A percentile compares a stretch with the other conserved stretches of the same genome.
phyloP scores from a whole-genome alignment of 495 filamentous ascomycete species.

The Apodospora peruviana region DNA sequence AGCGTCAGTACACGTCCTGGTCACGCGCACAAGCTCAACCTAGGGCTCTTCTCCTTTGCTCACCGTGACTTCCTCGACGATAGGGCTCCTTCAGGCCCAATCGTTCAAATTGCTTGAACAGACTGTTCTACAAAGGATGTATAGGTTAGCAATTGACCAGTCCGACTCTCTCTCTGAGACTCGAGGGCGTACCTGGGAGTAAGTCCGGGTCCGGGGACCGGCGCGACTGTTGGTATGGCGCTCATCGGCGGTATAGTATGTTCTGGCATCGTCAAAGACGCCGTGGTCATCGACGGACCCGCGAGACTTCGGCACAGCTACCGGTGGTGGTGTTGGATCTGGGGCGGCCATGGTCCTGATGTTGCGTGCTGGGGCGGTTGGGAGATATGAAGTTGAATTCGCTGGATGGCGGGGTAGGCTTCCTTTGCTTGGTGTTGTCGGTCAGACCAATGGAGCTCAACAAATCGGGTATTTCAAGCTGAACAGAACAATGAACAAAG shows the following conservation, averaged over 20 bases:
- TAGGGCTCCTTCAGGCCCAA: conserved; percentile 37
- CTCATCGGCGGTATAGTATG: conserved; percentile 44
- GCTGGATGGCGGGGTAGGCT: conserved; percentile 9
- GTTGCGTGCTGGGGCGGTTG: not conserved
- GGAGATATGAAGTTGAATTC: not conserved
- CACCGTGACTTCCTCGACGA: conserved; percentile 46
- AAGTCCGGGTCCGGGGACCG: conserved; percentile 39
- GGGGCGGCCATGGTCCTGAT: conserved; percentile 11
- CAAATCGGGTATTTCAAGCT: too few relatives aligned
- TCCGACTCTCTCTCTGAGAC: not conserved
- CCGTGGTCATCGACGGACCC: conserved; percentile 31
- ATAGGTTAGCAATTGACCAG: conserved; percentile 18
- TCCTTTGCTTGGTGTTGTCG: not conserved
- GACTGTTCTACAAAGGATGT: conserved; percentile 28
- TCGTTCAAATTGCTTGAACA: conserved; percentile 38
- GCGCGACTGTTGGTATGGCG: conserved; percentile 35
- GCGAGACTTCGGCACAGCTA: conserved; percentile 6
- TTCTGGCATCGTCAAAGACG: conserved; percentile 43
- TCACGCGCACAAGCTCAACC: not conserved
- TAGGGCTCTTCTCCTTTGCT: not conserved
- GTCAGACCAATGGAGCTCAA: not conserved
- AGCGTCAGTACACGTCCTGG: not conserved
- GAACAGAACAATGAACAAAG: too few relatives aligned
- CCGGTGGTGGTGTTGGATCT: conserved; percentile 5
- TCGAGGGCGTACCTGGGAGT: conserved; percentile 36